A percentile compares a stretch with the other conserved stretches of the same genome.
Conservation (phyloP, 1,284 basidiomycete species). For the Ustilago hordei region DNA sequence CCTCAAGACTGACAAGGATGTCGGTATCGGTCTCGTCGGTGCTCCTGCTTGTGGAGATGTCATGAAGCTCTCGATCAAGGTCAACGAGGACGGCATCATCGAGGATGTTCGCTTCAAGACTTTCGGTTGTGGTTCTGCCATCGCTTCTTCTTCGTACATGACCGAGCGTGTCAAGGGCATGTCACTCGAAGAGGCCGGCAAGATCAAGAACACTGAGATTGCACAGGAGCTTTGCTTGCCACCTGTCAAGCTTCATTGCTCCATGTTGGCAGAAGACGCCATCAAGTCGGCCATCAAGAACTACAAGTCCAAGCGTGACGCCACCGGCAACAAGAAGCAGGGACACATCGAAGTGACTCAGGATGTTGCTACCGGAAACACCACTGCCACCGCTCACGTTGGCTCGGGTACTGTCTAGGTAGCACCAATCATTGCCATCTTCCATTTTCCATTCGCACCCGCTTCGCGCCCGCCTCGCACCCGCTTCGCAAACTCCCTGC, state of each 20-base stretch:
- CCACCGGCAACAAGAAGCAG: conserved; percentile 62
- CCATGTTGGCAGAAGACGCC: conserved; percentile 97
- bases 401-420: conserved; percentile 66
- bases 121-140: conserved; percentile 85
- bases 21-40: conserved; percentile 97
- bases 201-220: conserved; percentile 99
- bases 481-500: background rate
- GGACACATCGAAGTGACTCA: conserved; percentile 84
- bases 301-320: conserved; percentile 63
- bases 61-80: conserved; percentile 99
- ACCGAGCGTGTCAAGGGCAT: conserved; percentile 97
- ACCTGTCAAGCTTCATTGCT: conserved; percentile 84
- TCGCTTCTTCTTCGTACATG: conserved; percentile 78
- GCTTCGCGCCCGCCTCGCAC: background rate
- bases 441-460: background rate
- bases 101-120: conserved; percentile 94
- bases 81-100: conserved; percentile 92
- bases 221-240: conserved; percentile 88
- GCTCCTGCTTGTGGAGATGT: conserved; percentile 95
- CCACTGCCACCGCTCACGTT: conserved; percentile 77
- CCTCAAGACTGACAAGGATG: conserved; percentile 87
- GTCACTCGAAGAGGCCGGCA: conserved; percentile 90
- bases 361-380: conserved; percentile 77
- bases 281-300: conserved; percentile 75
- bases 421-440: no score